Conservation (phyloP, 1,139 yeast species). For the Yamadazyma diddensiae region DNA sequence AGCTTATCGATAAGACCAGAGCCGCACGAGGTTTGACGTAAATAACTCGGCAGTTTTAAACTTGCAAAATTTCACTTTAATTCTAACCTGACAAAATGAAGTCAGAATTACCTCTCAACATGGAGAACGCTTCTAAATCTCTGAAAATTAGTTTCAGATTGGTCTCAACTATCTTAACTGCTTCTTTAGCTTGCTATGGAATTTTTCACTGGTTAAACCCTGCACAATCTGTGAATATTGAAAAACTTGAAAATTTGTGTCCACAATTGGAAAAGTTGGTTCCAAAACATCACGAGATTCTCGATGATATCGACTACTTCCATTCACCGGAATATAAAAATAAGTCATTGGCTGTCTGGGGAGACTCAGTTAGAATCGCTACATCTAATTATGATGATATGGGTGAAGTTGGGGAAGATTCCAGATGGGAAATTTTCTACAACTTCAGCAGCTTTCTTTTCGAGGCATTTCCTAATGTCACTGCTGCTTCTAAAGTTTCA, state of each 20-base stretch:
- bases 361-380: slow-evolving; percentile 32
- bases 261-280: slow-evolving; percentile 14
- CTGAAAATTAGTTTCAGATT: not conserved
- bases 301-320: slow-evolving; percentile 14
- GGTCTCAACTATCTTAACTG: not conserved
- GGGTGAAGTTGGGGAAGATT: slow-evolving; percentile 32
- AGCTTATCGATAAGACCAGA: slow-evolving; percentile 1
- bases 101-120: not conserved
- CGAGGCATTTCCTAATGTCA: slow-evolving; percentile 58
- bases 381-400: slow-evolving; percentile 37
- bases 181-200: not conserved
- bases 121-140: not conserved
- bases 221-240: not conserved
- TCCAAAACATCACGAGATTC: slow-evolving; percentile 14
- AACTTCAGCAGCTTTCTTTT: slow-evolving; percentile 54
- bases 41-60: not conserved
- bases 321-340: slow-evolving; percentile 27
- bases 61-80: not conserved
- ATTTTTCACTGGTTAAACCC: not conserved
- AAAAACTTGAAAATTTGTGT: slow-evolving; percentile 7
- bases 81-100: not conserved
- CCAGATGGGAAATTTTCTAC: slow-evolving; percentile 37
- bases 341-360: slow-evolving; percentile 17
- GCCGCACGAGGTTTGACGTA: not conserved
- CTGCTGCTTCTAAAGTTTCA: slow-evolving; percentile 46